Evolutionary conservation across 192 early-diverging fungal species (phyloP), one percentile per base, ranked within the genome.

Genomic region (Linnemannia exigua): DNA sequence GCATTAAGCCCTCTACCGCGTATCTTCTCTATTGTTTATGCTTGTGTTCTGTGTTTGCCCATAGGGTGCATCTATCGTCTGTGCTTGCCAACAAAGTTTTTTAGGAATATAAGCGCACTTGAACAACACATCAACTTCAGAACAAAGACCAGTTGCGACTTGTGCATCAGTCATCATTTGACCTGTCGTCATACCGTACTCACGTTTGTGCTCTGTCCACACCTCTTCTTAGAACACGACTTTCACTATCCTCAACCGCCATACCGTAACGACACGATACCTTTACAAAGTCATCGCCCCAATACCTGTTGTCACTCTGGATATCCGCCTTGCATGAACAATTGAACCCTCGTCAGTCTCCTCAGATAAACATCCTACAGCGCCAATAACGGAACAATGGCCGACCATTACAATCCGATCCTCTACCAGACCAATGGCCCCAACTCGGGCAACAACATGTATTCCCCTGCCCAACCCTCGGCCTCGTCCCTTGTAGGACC

Each of bases 381-480:
- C 28, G 28, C 28, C 28, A 63, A 63, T 31, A 63, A 31, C 58
- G 58, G 58, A 74, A 54, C 72, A 41, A 74, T 74, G 72, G 51
- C 72, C 33, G 48, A 74, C 47, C 72, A 74, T 25, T 74, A 47
- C 51, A 74, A 74, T n/a, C 72, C 70, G 37, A 48, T 48, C 46
- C 70, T 52, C 12, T 74, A 74, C 22, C 48, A 52, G 51, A 35
- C 51, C 51, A 86, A 86, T 52, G 84, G 84, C 20, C 76, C 82
- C 25, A 80, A 86, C 51, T 58, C 72, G 9, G 58, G 22, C 58
- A 63, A 63, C 28, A 63, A 63, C 28, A 63, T 63, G 28, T 74
- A 74, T 47, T 74, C 72, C 20, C 41, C 72, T 12, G 72, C 51
- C 28, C 70, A 41, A 44, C 41, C 70, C 7, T 47, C 72, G n/a